A percentile compares a stretch with the other conserved stretches of the same genome.
Evolutionary conservation across 306 rosid species (phyloP).

Genomic region (Castanea sativa): DNA sequence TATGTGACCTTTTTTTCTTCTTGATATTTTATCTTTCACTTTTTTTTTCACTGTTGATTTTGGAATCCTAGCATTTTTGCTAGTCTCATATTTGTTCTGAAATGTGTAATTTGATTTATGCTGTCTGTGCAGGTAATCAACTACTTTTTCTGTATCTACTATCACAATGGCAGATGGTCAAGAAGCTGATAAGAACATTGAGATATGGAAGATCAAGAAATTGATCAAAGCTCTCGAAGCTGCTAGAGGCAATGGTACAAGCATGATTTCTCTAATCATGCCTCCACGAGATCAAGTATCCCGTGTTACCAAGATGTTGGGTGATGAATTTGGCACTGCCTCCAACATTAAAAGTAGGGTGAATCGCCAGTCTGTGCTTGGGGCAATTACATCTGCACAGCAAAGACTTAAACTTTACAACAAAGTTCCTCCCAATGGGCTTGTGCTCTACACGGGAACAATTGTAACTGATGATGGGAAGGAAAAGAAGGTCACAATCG

Average conservation of each 20-base stretch:
- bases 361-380: slow-evolving; percentile 83
- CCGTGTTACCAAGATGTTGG: slow-evolving; percentile 91
- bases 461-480: slow-evolving; percentile 88
- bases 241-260: slow-evolving; percentile 89
- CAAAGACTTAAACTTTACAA: slow-evolving; percentile 84
- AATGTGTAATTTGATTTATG: neutral
- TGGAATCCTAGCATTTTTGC: neutral
- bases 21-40: neutral
- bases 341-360: slow-evolving; percentile 92
- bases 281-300: slow-evolving; percentile 93
- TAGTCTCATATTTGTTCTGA: neutral
- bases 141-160: neutral
- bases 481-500: slow-evolving; percentile 90
- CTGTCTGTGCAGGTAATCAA: neutral
- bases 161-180: slow-evolving; percentile 66
- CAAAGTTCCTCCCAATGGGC: slow-evolving; percentile 87
- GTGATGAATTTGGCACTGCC: slow-evolving; percentile 94
- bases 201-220: slow-evolving; percentile 94
- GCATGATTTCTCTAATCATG: slow-evolving; percentile 93
- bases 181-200: slow-evolving; percentile 86
- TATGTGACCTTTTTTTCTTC: neutral
- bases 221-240: slow-evolving; percentile 84
- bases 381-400: slow-evolving; percentile 88
- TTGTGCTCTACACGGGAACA: slow-evolving; percentile 82
- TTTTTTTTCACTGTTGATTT: neutral